Base-by-base conservation (phyloP, 495 filamentous ascomycete genomes). In the Penicillium cosmopolitanum region DNA sequence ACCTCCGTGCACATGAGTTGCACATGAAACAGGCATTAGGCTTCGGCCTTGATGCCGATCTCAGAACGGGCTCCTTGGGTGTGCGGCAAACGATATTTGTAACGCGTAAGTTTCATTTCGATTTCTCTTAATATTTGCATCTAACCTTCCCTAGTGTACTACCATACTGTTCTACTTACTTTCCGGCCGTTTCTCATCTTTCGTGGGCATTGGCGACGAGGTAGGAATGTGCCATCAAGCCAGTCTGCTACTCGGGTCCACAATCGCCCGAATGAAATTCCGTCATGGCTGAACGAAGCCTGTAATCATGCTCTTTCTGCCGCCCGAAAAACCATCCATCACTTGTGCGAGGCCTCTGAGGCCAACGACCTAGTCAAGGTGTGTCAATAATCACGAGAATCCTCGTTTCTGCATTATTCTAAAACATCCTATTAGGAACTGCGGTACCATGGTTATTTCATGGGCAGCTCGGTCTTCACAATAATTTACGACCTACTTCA, bases 111-210 rank as follows among this genome's bases (percentile, higher is more conserved):
- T 12, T 10, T 21, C n/a, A 16, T n/a, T 1, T 1, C 28, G 36
- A 6, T 31, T 31, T 31, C 36, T 44, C 5, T 5, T 31, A 0
- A 8, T 10, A 42, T 10, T 19, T 6, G n/a, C n/a, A 36, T 28
- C 50, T 50, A 31, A 65, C 3, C 13, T 4, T 16, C n/a, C 16
- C 18, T 16, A 80, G 78, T 78, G 4, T 80, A 79, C 40, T 75
- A 79, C 38, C 73, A 73, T 42, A 73, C 67, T 1, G 58, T 77
- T 7, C 70, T 79, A 11, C 63, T 80, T 2, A 80, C 78, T 1
- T 79, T 76, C 53, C 72, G 78, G 0, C 78, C 77, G 8, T 80
- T 80, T 55, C 50, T 80, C 19, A 78, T 80, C 9, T 78, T 80
- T 50, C 71, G 77, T 1, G 77, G 74, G 3, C 70, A 76, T 42